Evolutionary conservation across 2,329 filamentous ascomycete species (phyloP).

Genomic region (Phoma sp.): DNA sequence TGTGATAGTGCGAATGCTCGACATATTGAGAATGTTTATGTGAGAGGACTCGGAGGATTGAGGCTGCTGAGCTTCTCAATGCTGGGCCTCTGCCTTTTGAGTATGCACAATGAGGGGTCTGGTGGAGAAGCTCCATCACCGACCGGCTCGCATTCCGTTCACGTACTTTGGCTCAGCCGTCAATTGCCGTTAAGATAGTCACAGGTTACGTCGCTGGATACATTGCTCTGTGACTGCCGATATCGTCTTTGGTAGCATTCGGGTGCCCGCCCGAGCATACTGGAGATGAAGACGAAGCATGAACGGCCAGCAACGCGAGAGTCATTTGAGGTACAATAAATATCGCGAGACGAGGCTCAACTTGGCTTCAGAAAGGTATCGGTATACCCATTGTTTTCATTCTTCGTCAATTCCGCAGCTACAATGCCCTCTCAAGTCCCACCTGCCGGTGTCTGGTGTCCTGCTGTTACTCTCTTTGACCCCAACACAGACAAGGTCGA

Average conservation of each 20-base stretch:
- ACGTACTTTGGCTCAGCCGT: conserved; percentile 18
- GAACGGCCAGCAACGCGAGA: conserved; percentile 10
- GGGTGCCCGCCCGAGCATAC: conserved; percentile 9
- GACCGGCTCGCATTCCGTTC: conserved; percentile 16
- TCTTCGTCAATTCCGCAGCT: background rate
- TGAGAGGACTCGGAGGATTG: conserved; percentile 5
- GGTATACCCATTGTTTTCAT: background rate
- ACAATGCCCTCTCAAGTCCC: conserved; percentile 23
- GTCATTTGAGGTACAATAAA: conserved; percentile 3
- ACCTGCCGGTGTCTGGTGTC: conserved; percentile 34
- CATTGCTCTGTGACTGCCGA: conserved; percentile 4
- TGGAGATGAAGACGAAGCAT: conserved; percentile 2
- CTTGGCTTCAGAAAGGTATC: background rate
- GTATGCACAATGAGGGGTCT: conserved; percentile 18
- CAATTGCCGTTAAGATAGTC: conserved; percentile 17
- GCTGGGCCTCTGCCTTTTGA: conserved; percentile 19
- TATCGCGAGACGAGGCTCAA: conserved; percentile 3
- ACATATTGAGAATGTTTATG: conserved; percentile 20
- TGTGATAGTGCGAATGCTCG: conserved; percentile 26
- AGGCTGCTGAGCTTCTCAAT: conserved; percentile 5
- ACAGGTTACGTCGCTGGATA: conserved; percentile 7
- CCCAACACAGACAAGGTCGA: conserved; percentile 47
- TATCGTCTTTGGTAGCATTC: conserved; percentile 1
- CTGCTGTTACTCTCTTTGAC: conserved; percentile 54
- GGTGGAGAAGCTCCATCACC: conserved; percentile 14